Base-by-base conservation (phyloP, 768 basidiomycete genomes). In the Pulveroboletus sp. region DNA sequence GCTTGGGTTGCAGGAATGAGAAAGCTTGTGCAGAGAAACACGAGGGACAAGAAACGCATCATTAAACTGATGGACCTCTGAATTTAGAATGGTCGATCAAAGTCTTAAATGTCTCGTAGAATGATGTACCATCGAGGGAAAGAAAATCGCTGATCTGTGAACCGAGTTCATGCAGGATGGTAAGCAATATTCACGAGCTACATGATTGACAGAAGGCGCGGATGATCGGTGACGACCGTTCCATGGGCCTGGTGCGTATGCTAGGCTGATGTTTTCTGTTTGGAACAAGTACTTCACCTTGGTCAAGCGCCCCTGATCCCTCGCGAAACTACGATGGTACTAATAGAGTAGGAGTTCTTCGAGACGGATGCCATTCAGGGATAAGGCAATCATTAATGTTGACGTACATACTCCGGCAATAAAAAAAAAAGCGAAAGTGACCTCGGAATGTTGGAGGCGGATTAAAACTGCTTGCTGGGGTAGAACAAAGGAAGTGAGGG, bases 1-100 rank as follows among this genome's bases (percentile, higher is more conserved):
- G 67, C 60, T 12, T 12, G 43, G 9, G 39, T 45, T 18, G 45
- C 44, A 47, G 51, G 49, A n/a, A 57, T 35, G 33, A 64, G 43
- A 15, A 62, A 37, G 42, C 40, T 55, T 18, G 46, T n/a, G 3
- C 44, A 39, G 24, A 61, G 21, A 26, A 68, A 38, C 10, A 47
- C 46, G 32, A 62, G 43, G 5, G 38, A 39, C 8, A 52, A 39
- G 24, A 32, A 57, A 14, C 26, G 52, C 54, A 57, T 59, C 24
- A 27, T 6, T 7, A 48, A 39, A 27, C 30, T n/a, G 18, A 26
- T 39, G 28, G n/a, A 33, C 12, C 6, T 36, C 52, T 47, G 52
- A n/a, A 30, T 32, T 27, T 42, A 4, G 21, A 30, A 10, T 14
- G 1, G 24, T 31, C 5, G 17, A 17, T 17, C 8, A 32, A 8